phyloP scores from a whole-genome alignment of 164 flowering plant species.

The grape (Vitis vinifera) region DNA sequence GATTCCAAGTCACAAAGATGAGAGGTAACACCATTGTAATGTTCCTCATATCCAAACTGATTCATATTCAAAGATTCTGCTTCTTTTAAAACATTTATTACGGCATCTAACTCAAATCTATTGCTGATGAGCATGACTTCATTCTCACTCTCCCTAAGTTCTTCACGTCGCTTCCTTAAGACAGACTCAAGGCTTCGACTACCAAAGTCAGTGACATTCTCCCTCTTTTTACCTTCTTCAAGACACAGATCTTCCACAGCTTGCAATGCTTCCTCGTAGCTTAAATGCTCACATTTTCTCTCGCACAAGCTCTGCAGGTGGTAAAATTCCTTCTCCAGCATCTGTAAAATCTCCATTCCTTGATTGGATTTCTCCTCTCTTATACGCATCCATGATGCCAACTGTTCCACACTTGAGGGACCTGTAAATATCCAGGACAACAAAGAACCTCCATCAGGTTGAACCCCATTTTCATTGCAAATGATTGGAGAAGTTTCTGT shows the following conservation, averaged over 20 bases:
- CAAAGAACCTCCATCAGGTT: constrained; percentile 44
- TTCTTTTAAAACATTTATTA: constrained; percentile 72
- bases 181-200: constrained; percentile 63
- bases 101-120: constrained; percentile 78
- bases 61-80: constrained; percentile 63
- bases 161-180: constrained; percentile 74
- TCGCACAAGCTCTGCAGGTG: constrained; percentile 77
- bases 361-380: constrained; percentile 68
- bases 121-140: constrained; percentile 40
- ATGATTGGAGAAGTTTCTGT: constrained; percentile 16
- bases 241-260: constrained; percentile 72
- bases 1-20: constrained; percentile 74
- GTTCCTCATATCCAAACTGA: constrained; percentile 71
- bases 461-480: constrained; percentile 36
- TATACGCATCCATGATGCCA: constrained; percentile 56
- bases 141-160: constrained; percentile 56
- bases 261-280: constrained; percentile 85
- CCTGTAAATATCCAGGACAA: constrained; percentile 85
- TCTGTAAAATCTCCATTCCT: constrained; percentile 70
- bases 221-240: constrained; percentile 85
- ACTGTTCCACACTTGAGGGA: constrained; percentile 58
- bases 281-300: constrained; percentile 77
- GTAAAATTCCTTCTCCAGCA: constrained; percentile 81
- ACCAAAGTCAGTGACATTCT: constrained; percentile 34
- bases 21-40: constrained; percentile 53